These are phyloP conservation scores for Beauveria scarabaeidicola DNA, from an alignment of 2,329 filamentous ascomycete species.

Conservation along the genomic window DNA sequence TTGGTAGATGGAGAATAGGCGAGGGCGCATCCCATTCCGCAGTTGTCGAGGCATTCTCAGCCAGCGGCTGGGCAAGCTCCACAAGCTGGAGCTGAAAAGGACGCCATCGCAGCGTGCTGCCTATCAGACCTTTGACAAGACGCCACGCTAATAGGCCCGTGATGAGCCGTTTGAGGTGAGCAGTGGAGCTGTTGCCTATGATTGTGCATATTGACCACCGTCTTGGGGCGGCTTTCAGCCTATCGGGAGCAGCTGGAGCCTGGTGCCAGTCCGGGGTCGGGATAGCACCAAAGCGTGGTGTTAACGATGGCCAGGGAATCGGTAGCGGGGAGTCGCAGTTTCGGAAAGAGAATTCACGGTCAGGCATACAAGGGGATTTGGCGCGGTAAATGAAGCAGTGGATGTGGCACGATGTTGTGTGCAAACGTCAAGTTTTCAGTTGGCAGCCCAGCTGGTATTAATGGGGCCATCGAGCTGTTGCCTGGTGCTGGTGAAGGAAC, in stretches of 20 bases:
- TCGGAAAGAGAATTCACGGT: constrained; percentile 20
- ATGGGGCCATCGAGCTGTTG: not conserved
- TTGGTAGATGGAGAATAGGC: not conserved
- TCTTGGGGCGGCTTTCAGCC: not conserved
- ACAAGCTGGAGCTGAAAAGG: constrained; percentile 3
- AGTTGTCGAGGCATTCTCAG: not conserved
- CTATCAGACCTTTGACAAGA: not conserved
- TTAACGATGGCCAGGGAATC: not conserved
- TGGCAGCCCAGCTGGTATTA: not conserved
- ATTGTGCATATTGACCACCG: not conserved
- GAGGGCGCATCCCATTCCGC: not conserved
- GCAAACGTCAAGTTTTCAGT: not conserved
- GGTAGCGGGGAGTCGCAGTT: not conserved
- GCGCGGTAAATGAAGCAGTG: not conserved
- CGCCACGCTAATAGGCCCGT: not conserved
- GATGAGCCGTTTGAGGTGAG: not conserved
- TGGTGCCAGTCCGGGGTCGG: not conserved
- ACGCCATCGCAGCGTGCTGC: constrained; percentile 3
- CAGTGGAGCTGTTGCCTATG: constrained; percentile 9
- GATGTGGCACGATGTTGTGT: not conserved
- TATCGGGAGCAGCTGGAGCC: constrained; percentile 3
- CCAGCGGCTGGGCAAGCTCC: not conserved
- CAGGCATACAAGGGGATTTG: not conserved
- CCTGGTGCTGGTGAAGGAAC: not conserved
- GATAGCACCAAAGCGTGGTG: not conserved